Evolutionary conservation across 192 early-diverging fungal genomes (phyloP), one percentile per base, ranked within the genome.

Genomic region (Haplosporangium gracile): DNA sequence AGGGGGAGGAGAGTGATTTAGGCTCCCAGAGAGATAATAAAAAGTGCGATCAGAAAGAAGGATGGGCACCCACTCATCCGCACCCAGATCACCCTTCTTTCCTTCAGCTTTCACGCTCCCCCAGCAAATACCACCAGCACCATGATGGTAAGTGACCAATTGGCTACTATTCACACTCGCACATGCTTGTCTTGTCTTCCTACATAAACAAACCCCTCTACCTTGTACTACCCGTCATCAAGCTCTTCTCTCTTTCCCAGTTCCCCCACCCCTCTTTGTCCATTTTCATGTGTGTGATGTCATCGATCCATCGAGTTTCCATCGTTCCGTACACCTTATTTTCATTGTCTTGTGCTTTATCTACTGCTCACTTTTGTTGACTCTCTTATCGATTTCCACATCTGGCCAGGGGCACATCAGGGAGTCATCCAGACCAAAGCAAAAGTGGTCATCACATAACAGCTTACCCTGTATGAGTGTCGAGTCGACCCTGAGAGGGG

Each of bases 321-420:
- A n/a, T 26, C 71, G n/a, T 8, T 26, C 24, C 71, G n/a, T 8
- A 60, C 24, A 60, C 53, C 24, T 57, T 57, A 57, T 57, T 57
- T 57, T 57, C 22, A 1, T 43, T 43, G 42, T 43, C 42, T 43
- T 43, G 36, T 36, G 36, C 36, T 57, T 6, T 45, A 45, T 45
- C 51, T n/a, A 60, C 5, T 32, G n/a, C 60, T 65, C 60, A 15
- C 29, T 65, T 65, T 26, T 32, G 7, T 26, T 32, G 7, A 20
- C 10, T 26, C 13, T 32, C 60, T 65, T 65, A 65, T 65, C 60
- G 60, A 65, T 65, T 65, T 65, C 29, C 57, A 63, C 57, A 63
- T 26, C 57, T 63, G 57, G 24, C n/a, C 26, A 65, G 60, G 60
- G 60, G 29, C 11, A 29, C 49, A 51, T 51, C 26, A 57, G 57